Conservation (phyloP, 805 yeast species). For the Candida nitratophila region DNA sequence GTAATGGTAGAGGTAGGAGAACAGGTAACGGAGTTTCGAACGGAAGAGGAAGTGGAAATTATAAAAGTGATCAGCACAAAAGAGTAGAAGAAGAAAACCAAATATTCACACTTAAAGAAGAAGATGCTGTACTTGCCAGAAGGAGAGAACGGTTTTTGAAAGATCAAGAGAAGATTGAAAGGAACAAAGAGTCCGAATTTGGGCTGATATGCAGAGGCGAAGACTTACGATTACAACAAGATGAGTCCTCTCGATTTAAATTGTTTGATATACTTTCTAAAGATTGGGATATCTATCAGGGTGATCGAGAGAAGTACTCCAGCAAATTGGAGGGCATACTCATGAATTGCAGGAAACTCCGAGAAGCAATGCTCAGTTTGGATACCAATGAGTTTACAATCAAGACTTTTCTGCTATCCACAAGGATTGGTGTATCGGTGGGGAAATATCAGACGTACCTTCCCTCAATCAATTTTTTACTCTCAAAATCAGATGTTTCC, state of each 20-base stretch:
- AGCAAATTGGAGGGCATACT: slow-evolving; percentile 13
- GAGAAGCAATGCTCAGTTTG: slow-evolving; percentile 46
- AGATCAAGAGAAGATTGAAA: slow-evolving; percentile 12
- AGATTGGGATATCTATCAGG: slow-evolving; percentile 7
- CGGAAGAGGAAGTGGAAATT: slow-evolving; percentile 1
- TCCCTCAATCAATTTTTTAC: slow-evolving; percentile 41
- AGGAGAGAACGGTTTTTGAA: slow-evolving; percentile 28
- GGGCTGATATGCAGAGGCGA: slow-evolving; percentile 61
- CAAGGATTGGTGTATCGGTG: slow-evolving; percentile 34
- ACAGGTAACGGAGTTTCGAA: too few relatives aligned
- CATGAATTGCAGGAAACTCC: slow-evolving; percentile 39
- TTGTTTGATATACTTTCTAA: slow-evolving; percentile 32
- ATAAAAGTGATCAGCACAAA: too few relatives aligned
- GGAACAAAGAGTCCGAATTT: slow-evolving; percentile 24
- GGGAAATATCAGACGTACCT: slow-evolving; percentile 49
- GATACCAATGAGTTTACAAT: slow-evolving; percentile 32
- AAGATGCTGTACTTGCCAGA: slow-evolving; percentile 10
- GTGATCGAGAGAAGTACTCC: too few relatives aligned
- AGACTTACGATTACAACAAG: slow-evolving; percentile 38
- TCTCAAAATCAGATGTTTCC: slow-evolving; percentile 14
- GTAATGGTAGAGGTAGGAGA: not conserved
- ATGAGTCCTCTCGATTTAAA: slow-evolving; percentile 32
- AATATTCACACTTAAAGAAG: not conserved
- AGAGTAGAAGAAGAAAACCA: not conserved
- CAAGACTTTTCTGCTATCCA: slow-evolving; percentile 42